Base-by-base conservation (phyloP, 2,329 filamentous ascomycete species). In the Dryadomyces sulphureus region DNA sequence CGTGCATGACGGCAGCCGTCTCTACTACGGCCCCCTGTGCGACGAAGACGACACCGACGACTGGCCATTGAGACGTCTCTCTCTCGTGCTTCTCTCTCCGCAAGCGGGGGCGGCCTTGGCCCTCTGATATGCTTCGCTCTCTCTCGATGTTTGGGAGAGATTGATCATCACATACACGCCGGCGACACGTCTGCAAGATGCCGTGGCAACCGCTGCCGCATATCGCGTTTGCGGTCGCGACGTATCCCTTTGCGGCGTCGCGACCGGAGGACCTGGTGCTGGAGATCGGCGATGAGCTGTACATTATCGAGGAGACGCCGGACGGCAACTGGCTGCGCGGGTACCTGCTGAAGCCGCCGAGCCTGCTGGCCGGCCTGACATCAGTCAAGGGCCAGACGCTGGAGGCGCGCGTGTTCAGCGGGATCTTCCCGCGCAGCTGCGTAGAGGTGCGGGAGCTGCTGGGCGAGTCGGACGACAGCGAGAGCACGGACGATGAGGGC, bases 141-240 rank as follows among this genome's bases (percentile, higher is more conserved):
- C n/a, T n/a, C n/a, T n/a, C n/a, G n/a, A n/a, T n/a, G n/a, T n/a
- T n/a, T n/a, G n/a, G n/a, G n/a, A n/a, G n/a, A n/a, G n/a, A n/a
- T n/a, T n/a, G n/a, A n/a, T n/a, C n/a, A n/a, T n/a, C n/a, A n/a
- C 17, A 19, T 11, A 35, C n/a, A 44, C 22, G 34, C 54, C 46
- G 50, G 45, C 50, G 43, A 16, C 54, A 62, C 66, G 7, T 7
- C 34, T n/a, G 3, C 34, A 36, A 36, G 65, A 94, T 94, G 89
- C 86, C 89, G 75, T 98, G 92, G 92, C 81, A 85, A 75, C 90
- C 92, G 59, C 77, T 98, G 64, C 86, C 89, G 65, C 85, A 87
- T 59, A 95, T 98, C 70, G 92, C 89, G 60, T 98, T 96, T 71
- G 93, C 90, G 56, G 85, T 98, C 64, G 92, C 90, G 70, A 89